These are phyloP conservation scores for Lenwebbia sp. DNA, from an alignment of 345 rosid species.

Conservation along the genomic window DNA sequence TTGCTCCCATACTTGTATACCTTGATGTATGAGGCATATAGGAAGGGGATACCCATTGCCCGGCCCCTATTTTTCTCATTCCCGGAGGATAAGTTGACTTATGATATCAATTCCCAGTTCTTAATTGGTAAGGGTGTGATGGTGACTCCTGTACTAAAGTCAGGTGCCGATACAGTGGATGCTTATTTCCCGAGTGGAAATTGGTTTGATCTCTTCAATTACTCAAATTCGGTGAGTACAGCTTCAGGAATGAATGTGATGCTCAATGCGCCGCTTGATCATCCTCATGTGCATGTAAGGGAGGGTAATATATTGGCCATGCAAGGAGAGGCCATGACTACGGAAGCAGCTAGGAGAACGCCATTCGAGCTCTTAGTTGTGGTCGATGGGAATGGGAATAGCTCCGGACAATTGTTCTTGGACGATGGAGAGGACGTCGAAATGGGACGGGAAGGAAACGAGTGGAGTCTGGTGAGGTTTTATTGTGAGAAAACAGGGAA, in stretches of 20 bases:
- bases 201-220: slow-evolving; percentile 62
- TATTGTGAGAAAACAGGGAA: slow-evolving; percentile 10
- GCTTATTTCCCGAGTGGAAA: slow-evolving; percentile 60
- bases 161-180: slow-evolving; percentile 20
- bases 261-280: slow-evolving; percentile 40
- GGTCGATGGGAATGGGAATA: slow-evolving; percentile 22
- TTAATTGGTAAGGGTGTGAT: slow-evolving; percentile 48
- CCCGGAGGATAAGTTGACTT: slow-evolving; percentile 40
- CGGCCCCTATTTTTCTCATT: slow-evolving; percentile 77
- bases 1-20: slow-evolving; percentile 69
- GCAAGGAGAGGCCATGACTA: slow-evolving; percentile 70
- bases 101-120: slow-evolving; percentile 41
- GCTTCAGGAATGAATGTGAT: slow-evolving; percentile 22
- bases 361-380: slow-evolving; percentile 42
- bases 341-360: slow-evolving; percentile 33
- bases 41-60: slow-evolving; percentile 56
- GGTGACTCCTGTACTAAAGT: slow-evolving; percentile 40
- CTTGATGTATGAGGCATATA: slow-evolving; percentile 48
- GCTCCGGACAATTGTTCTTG: slow-evolving; percentile 41
- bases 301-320: slow-evolving; percentile 56
- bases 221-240: slow-evolving; percentile 24
- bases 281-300: slow-evolving; percentile 44
- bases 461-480: slow-evolving; percentile 43
- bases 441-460: slow-evolving; percentile 35
- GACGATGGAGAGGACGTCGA: slow-evolving; percentile 47